Evolutionary conservation across 2,329 filamentous ascomycete species (phyloP), one percentile per base, ranked within the genome.

Genomic region (Cladosporium sp.): DNA sequence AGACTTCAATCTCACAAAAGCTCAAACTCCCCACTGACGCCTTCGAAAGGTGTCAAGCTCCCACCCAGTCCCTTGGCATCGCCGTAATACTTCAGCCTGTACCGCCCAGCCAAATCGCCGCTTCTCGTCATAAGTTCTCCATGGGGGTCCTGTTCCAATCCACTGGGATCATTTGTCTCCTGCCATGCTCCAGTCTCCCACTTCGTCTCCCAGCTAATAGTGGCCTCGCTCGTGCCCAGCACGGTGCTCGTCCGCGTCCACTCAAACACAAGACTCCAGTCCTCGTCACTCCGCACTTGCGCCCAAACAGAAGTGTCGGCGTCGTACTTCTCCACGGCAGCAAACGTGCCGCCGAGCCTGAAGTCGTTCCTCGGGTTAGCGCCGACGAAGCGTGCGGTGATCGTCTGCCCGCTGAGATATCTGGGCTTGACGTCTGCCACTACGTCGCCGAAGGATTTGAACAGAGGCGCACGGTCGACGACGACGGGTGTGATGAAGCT

Each of bases 301-400:
- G 77, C 79, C 94, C 94, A 97, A 0, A 55, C 65, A 1, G 68
- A 69, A 15, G 75, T 80, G 71, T 79, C 65, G 75, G 74, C 47
- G 72, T 83, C 76, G 58, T 86, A 82, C 73, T 82, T 82, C 80
- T 97, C 93, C 0, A 97, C 85, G 0, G 90, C 87, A 0, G 89
- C 89, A 77, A 88, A 97, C 0, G 92, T 96, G 2, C 83, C 84
- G 73, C 92, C 93, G 1, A 92, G 86, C 1, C 88, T 86, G 34
- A 97, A 86, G 70, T 97, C 91, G 77, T 97, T 97, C 34, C 94
- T 86, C 18, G 94, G 94, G 73, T 97, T 97, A 0, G 93, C 93
- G 18, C 90, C 94, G 2, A 94, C 86, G 77, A 97, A 97, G 0
- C 84, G 88, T 0, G 85, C 90, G 18, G 81, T 84, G 59, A 93